These are phyloP conservation scores for Schizothecium vesticola DNA, from an alignment of 495 filamentous ascomycete genomes.

Conservation along the genomic window DNA sequence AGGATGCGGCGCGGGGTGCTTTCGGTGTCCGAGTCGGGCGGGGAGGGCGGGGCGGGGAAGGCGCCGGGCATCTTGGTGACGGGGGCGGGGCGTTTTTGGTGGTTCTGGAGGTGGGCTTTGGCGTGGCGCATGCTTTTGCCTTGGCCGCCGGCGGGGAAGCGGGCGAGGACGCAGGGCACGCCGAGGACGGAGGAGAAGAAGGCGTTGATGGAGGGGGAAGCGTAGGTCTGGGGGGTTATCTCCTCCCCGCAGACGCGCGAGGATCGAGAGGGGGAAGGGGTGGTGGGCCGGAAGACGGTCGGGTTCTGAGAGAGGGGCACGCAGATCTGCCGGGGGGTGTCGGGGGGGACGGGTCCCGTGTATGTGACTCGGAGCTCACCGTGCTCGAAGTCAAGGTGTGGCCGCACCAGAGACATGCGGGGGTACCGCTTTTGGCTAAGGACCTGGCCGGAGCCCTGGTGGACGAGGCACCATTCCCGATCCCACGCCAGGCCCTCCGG, in stretches of 20 bases:
- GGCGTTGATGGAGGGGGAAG: slow-evolving; percentile 52
- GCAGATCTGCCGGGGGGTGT: slow-evolving; percentile 43
- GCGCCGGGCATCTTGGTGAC: slow-evolving; percentile 45
- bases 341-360: slow-evolving; percentile 33
- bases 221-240: slow-evolving; percentile 63
- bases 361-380: slow-evolving; percentile 49
- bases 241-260: slow-evolving; percentile 77
- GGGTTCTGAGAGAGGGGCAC: slow-evolving; percentile 61
- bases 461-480: slow-evolving; percentile 87
- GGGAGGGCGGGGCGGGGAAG: slow-evolving; percentile 46
- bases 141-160: slow-evolving; percentile 62
- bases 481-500: slow-evolving; percentile 84
- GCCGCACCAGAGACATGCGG: slow-evolving; percentile 73
- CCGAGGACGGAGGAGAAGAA: slow-evolving; percentile 72
- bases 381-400: slow-evolving; percentile 57
- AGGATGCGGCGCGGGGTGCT: slow-evolving; percentile 53
- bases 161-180: slow-evolving; percentile 72
- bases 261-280: slow-evolving; percentile 29
- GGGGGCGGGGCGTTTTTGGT: slow-evolving; percentile 28
- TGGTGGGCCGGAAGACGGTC: slow-evolving; percentile 39
- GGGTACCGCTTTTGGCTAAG: slow-evolving; percentile 81
- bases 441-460: slow-evolving; percentile 70
- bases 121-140: slow-evolving; percentile 55
- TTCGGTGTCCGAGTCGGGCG: slow-evolving; percentile 46
- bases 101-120: slow-evolving; percentile 57